Conservation (phyloP, 2,329 filamentous ascomycete species). For the Pyrenophora seminiperda region DNA sequence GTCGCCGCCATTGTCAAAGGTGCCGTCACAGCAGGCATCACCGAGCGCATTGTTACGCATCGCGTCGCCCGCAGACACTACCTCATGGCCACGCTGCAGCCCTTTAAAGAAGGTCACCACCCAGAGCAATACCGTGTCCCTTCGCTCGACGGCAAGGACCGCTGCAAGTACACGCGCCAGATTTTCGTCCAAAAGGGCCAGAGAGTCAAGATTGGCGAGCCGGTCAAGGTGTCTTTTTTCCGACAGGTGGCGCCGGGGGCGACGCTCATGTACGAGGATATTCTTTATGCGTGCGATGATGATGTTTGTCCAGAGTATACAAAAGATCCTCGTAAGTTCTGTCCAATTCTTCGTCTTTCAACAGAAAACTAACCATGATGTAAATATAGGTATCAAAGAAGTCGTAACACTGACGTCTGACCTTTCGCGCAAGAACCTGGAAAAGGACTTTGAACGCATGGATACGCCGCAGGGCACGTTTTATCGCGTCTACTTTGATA, state of each 20-base stretch:
- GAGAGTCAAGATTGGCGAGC: conserved; percentile 98
- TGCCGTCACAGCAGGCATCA: conserved; percentile 96
- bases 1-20: conserved; percentile 98
- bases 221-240: conserved; percentile 98
- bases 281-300: conserved; percentile 95
- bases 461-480: conserved; percentile 89
- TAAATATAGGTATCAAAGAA: conserved; percentile 99
- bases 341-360: too few relatives aligned
- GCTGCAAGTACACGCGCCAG: conserved; percentile 97
- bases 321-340: conserved; percentile 92
- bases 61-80: conserved; percentile 97
- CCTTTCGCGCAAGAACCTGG: conserved; percentile 94
- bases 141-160: conserved; percentile 92
- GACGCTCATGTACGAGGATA: conserved; percentile 99
- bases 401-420: conserved; percentile 97
- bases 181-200: conserved; percentile 99
- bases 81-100: conserved; percentile 97
- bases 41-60: conserved; percentile 93
- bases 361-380: background rate
- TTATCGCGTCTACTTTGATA: conserved; percentile 70
- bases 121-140: conserved; percentile 98
- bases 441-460: conserved; percentile 99
- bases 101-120: conserved; percentile 98
- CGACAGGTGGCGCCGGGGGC: conserved; percentile 95
- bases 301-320: conserved; percentile 98